phyloP scores from a whole-genome alignment of 1,284 basidiomycete genomes.

The Puccinia polysora region DNA sequence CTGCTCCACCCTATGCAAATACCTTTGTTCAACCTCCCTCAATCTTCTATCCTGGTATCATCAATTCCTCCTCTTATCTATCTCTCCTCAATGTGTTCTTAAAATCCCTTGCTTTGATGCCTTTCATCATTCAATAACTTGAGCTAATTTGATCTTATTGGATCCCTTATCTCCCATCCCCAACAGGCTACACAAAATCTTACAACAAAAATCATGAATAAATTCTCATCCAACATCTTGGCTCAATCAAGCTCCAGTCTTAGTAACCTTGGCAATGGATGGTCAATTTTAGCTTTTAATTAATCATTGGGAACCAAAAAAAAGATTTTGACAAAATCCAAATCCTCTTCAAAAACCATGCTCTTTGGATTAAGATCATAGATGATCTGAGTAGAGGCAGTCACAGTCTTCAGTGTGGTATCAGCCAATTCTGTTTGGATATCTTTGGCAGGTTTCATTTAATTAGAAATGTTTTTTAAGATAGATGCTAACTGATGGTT shows the following conservation, averaged over 20 bases:
- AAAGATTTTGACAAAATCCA: conserved; percentile 95
- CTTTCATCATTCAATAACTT: no score
- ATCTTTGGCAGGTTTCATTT: conserved; percentile 67
- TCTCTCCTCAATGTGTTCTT: no score
- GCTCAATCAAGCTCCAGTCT: conserved; percentile 94
- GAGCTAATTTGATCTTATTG: no score
- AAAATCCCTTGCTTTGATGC: no score
- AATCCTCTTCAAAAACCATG: conserved; percentile 94
- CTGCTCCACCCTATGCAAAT: no score
- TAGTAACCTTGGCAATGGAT: conserved; percentile 93
- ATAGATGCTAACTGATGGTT: conserved; percentile 88
- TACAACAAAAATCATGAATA: conserved; percentile 94
- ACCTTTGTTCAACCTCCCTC: no score
- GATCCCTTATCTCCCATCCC: no score
- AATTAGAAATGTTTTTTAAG: conserved; percentile 68
- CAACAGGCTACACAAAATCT: no score
- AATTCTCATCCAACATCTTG: conserved; percentile 94
- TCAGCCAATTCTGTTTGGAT: conserved; percentile 89
- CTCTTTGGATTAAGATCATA: conserved; percentile 90
- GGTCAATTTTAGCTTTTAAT: conserved; percentile 79
- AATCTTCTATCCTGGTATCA: no score
- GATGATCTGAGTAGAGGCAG: conserved; percentile 93
- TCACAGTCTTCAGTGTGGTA: conserved; percentile 90
- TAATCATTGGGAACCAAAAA: conserved; percentile 99
- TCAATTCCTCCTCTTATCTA: no score